A percentile compares a stretch with the other conserved stretches of the same genome.
phyloP scores from a whole-genome alignment of 2,329 filamentous ascomycete genomes.

The Lecanoromycetidae sp. region DNA sequence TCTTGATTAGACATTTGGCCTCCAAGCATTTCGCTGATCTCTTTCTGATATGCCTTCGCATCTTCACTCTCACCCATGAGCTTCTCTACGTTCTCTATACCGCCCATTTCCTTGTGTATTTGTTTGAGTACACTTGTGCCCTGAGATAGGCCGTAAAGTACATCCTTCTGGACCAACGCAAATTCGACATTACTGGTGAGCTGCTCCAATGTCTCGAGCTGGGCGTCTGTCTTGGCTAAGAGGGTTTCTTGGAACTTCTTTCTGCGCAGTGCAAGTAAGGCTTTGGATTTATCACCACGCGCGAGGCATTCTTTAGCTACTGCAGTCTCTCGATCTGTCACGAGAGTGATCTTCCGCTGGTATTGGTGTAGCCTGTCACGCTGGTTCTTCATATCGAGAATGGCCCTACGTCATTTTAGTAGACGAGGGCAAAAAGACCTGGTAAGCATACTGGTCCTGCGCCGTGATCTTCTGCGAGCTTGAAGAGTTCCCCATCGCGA shows the following conservation, averaged over 20 bases:
- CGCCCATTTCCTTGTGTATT: conserved; percentile 93
- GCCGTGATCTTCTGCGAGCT: conserved; percentile 56
- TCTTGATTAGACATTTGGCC: conserved; percentile 85
- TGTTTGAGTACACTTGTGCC: conserved; percentile 79
- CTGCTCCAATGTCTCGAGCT: conserved; percentile 87
- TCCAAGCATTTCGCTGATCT: conserved; percentile 83
- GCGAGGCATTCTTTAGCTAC: conserved; percentile 75
- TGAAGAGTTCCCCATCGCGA: conserved; percentile 50
- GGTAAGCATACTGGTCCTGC: conserved; percentile 67
- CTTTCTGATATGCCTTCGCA: conserved; percentile 81
- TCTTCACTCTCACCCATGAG: conserved; percentile 87
- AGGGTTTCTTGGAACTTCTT: conserved; percentile 96
- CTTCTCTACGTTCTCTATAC: conserved; percentile 86
- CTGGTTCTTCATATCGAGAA: conserved; percentile 94
- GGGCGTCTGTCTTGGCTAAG: conserved; percentile 75
- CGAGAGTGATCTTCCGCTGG: conserved; percentile 73
- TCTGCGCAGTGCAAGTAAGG: conserved; percentile 74
- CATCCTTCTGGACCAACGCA: conserved; percentile 90
- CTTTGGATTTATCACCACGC: conserved; percentile 65
- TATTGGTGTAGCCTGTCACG: conserved; percentile 96
- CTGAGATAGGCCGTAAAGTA: conserved; percentile 83
- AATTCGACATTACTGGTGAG: conserved; percentile 87
- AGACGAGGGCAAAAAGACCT: neutral
- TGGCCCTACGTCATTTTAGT: conserved; percentile 50
- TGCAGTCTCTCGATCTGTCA: conserved; percentile 77